Evolutionary conservation across 2,329 filamentous ascomycete genomes (phyloP), one percentile per base, ranked within the genome.

Genomic region (Talaromyces sp.): DNA sequence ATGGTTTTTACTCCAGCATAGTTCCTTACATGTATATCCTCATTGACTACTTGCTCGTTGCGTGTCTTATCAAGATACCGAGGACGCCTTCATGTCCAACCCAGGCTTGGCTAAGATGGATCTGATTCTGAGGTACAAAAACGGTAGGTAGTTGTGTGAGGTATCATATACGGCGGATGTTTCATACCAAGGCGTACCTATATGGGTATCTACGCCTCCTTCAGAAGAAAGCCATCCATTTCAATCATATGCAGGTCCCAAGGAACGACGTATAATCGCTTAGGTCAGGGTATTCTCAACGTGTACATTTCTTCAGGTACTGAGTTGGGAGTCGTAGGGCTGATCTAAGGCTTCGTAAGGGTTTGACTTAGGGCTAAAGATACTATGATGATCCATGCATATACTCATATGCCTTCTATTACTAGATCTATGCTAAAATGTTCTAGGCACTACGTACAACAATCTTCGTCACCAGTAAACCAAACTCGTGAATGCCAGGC

Each of bases 361-460:
- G 2, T 47, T 22, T 47, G 43, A 47, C 6, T 47, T 40, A 40
- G 19, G 22, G 45, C 17, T 49, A 25, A 27, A 7, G 22, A 49
- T 17, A 13, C 15, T 27, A 15, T 25, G 45, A 27, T 1, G 22
- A 17, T 17, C 83, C 5, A 81, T 13, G 15, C 11, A 3, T 36
- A 34, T 36, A 36, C 34, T 36, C 34, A 5, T 13, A 36, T 13
- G 34, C 13, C 34, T 36, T 43, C 40, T 6, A 43, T 43, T 19
- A 43, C 17, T 19, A 43, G 40, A 17, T 40, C 40, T 43, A 43
- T 43, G 17, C n/a, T 43, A 43, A 5, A 5, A 43, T 40, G 2
- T 43, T n/a, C 17, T 43, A 43, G 38, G n/a, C 19, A 19, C 17
- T n/a, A 43, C 3, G n/a, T 19, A 19, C 15, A 43, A 43, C 17